Evolutionary conservation across 805 yeast species (phyloP), one percentile per base, ranked within the genome.

Genomic region (Scheffersomyces coipomensis): DNA sequence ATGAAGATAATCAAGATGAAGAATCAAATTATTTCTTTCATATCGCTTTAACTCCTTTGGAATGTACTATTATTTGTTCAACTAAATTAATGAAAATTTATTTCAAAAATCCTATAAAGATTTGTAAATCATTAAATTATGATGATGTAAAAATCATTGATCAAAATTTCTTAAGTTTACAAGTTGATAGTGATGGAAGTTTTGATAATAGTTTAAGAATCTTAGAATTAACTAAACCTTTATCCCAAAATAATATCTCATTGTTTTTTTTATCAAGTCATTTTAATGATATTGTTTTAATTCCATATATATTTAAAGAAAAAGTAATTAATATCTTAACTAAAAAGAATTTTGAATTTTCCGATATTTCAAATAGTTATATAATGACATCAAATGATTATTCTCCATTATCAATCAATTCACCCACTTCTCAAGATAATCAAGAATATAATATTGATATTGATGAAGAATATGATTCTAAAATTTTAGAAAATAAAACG

Each of bases 201-300:
- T 71, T 68, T 47, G 78, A 75, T 46, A 77, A 76, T 32, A 53
- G 61, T 29, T 68, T 71, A 29, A 60, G 82, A 30, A 79, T 81
- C 12, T 55, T 81, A 33, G 77, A 76, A 39, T 58, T 82, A 29
- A 78, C 84, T 1, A 65, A 68, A 36, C 87, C 87, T 1, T 59
- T 82, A n/a, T 72, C 83, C 1, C 63, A 66, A 27, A 77, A 78
- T 34, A 70, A 68, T 13, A 78, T 82, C 22, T 72, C 86, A 2
- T 64, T 82, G 24, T 81, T 79, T 52, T 82, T 81, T 56, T 56
- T 82, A 23, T 72, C 81, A 13, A 78, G 81, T 24, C 83, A 81
- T 57, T 81, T 79, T 55, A 74, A 80, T 29, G 85, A 81, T 55
- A 76, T 78, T 34, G 81, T 82, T 17, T 60, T 82, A 34, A 68